A percentile compares a stretch with the other conserved stretches of the same genome.
Evolutionary conservation across 2,329 filamentous ascomycete genomes (phyloP).

Genomic region (Tolypocladium pustulatum): DNA sequence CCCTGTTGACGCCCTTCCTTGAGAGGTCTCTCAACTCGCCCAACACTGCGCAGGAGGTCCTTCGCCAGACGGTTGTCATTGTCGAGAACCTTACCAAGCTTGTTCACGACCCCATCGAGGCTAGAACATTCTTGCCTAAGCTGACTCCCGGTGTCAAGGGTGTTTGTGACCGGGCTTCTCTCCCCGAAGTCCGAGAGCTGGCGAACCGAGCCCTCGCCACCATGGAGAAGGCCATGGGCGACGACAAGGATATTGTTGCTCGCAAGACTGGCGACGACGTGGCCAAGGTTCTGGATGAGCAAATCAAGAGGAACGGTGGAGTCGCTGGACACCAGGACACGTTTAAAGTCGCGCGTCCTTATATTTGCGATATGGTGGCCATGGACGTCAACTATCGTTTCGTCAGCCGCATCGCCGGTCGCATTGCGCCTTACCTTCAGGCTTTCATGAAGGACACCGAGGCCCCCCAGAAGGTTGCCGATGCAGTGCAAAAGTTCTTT

Average conservation of each 20-base stretch:
- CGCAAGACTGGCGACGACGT: conserved; percentile 66
- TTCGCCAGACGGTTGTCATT: conserved; percentile 91
- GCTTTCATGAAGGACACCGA: conserved; percentile 54
- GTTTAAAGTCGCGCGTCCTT: conserved; percentile 58
- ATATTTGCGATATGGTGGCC: conserved; percentile 74
- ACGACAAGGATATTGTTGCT: conserved; percentile 54
- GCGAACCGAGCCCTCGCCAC: conserved; percentile 72
- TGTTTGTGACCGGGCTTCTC: conserved; percentile 77
- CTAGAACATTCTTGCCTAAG: conserved; percentile 88
- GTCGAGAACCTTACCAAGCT: conserved; percentile 97
- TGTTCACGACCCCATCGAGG: conserved; percentile 90
- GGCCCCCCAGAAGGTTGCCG: conserved; percentile 52
- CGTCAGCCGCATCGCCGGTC: conserved; percentile 57
- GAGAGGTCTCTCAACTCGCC: conserved; percentile 91
- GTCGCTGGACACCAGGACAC: conserved; percentile 48
- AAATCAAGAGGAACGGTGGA: conserved; percentile 61
- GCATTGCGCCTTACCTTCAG: conserved; percentile 66
- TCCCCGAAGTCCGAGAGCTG: conserved; percentile 89
- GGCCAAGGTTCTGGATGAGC: conserved; percentile 59
- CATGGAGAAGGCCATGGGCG: conserved; percentile 87
- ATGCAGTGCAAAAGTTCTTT: conserved; percentile 67
- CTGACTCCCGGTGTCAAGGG: conserved; percentile 86
- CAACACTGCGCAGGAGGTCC: conserved; percentile 81
- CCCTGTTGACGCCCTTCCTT: conserved; percentile 85
- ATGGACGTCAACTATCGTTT: conserved; percentile 81